phyloP scores from a whole-genome alignment of 2,329 filamentous ascomycete genomes.

The Arthrocladium fulminans region DNA sequence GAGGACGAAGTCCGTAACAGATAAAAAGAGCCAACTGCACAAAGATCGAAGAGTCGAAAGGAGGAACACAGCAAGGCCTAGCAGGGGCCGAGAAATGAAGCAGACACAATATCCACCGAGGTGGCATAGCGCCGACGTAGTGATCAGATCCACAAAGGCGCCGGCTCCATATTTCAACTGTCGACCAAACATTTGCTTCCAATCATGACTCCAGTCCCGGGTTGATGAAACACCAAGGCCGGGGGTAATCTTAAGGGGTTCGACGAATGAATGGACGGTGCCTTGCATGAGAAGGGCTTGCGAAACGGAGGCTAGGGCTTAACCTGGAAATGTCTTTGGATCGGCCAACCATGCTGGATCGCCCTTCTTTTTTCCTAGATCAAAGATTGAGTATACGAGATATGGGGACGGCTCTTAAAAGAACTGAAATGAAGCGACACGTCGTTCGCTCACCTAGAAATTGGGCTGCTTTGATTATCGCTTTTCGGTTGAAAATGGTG shows the following conservation, averaged over 20 bases:
- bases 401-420: no score
- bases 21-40: slow-evolving; percentile 8
- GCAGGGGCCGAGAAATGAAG: slow-evolving; percentile 9
- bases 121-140: slow-evolving; percentile 7
- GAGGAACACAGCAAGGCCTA: slow-evolving; percentile 6
- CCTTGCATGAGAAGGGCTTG: slow-evolving; percentile 5
- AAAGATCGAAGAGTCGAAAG: slow-evolving; percentile 7
- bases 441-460: neutral
- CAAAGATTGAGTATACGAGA: no score
- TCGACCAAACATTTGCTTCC: neutral
- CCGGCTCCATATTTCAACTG: slow-evolving; percentile 1
- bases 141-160: slow-evolving; percentile 7
- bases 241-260: slow-evolving; percentile 2
- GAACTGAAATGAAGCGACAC: neutral
- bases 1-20: slow-evolving; percentile 1
- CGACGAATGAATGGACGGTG: slow-evolving; percentile 7
- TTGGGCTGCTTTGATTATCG: neutral
- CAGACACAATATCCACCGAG: slow-evolving; percentile 6
- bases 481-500: neutral
- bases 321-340: neutral
- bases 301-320: slow-evolving; percentile 2
- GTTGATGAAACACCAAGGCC: slow-evolving; percentile 9
- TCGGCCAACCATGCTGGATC: slow-evolving; percentile 4
- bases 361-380: no score
- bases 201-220: neutral